Evolutionary conservation across 1,284 basidiomycete species (phyloP), one percentile per base, ranked within the genome.

Genomic region (Cutaneotrichosporon curvatum): DNA sequence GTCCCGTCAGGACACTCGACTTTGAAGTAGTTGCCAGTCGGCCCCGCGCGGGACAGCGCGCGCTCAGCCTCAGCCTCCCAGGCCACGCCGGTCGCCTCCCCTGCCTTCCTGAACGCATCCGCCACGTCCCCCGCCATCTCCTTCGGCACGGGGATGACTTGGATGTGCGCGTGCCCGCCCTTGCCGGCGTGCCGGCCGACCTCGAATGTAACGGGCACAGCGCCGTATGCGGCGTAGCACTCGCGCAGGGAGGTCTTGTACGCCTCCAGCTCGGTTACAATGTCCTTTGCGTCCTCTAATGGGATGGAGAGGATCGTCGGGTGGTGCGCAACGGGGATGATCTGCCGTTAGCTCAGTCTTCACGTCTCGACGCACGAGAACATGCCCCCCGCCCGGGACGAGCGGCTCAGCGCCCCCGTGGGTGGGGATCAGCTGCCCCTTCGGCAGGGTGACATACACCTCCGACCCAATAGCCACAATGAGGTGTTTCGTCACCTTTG

Each of bases 111-210:
- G 68, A 96, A 94, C 12, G 79, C 77, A 9, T 78, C 71, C 60
- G 84, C 84, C 12, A 92, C 79, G 47, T 79, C 74, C 39, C 78
- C 74, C 44, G 78, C 72, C 31, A 85, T 65, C 28, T 74, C 75
- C 28, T 73, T 60, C 0, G 92, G 89, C 1, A 96, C 70, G 8
- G 91, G 91, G 1, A 92, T 80, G 33, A 80, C 81, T 68, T 96
- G 89, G 15, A 94, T 76, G 70, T 95, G 91, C 5, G 89, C 89
- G 64, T 97, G 91, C 0, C 90, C 90, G n/a, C 89, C 91, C 66
- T 85, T 84, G 1, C 82, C 80, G 4, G 79, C 80, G 37, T 90
- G 67, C 14, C 89, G 79, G 12, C 83, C 86, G n/a, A 95, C 82
- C 71, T 96, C 91, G 61, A 92, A 95, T 35, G 81, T 76, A 28